Percentiles rank a stretch among this genome's conserved stretches.
Conservation (phyloP, 192 early-diverging fungal genomes). For the Mortierella antarctica region DNA sequence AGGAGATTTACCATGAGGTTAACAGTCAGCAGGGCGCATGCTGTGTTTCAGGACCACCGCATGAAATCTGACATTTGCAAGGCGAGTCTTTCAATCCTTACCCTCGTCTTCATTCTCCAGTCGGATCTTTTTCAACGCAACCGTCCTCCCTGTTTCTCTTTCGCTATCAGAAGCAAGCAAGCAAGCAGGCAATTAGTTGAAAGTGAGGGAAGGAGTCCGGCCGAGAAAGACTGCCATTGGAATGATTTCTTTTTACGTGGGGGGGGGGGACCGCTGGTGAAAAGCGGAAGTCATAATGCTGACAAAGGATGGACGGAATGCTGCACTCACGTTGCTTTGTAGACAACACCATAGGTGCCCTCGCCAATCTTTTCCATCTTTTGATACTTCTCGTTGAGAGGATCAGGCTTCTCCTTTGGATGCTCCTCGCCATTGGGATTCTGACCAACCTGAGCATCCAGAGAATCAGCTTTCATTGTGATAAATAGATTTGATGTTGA, state of each 20-base stretch:
- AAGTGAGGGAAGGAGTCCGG: neutral
- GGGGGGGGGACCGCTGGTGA: neutral
- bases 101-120: constrained; percentile 71
- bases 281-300: neutral
- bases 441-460: neutral
- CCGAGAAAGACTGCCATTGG: no score
- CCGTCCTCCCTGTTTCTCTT: constrained; percentile 61
- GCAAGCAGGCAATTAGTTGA: neutral
- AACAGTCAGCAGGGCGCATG: neutral
- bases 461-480: neutral
- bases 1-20: constrained; percentile 39
- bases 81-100: constrained; percentile 4
- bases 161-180: constrained; percentile 31
- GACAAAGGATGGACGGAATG: neutral
- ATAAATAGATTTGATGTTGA: neutral
- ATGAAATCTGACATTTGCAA: no score
- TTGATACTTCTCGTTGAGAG: constrained; percentile 54
- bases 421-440: constrained; percentile 1
- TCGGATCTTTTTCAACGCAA: constrained; percentile 83
- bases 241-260: no score
- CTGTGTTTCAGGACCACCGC: no score
- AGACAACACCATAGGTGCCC: constrained; percentile 86
- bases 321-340: constrained; percentile 67
- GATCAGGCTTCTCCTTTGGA: constrained; percentile 2
- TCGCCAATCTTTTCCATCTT: constrained; percentile 82